These are phyloP conservation scores for Beauveria rudraprayagi DNA, from an alignment of 2,329 filamentous ascomycete genomes.

Conservation along the genomic window DNA sequence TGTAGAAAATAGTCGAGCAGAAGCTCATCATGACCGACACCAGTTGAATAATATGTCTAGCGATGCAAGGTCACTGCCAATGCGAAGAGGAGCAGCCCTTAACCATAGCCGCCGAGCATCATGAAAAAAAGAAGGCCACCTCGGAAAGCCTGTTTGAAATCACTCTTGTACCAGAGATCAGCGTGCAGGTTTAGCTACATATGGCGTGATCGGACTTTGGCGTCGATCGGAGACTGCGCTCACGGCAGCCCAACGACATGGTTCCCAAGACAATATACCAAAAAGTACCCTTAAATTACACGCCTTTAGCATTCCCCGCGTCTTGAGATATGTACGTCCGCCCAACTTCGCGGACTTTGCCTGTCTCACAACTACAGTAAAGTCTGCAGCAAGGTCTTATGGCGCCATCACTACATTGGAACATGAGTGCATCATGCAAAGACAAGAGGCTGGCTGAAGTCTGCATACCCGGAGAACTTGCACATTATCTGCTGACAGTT, in stretches of 20 bases:
- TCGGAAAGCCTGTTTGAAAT: neutral
- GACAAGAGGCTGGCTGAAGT: neutral
- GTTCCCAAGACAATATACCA: neutral
- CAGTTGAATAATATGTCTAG: too few species aligned
- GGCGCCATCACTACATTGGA: neutral
- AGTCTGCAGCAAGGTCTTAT: neutral
- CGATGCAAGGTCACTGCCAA: neutral
- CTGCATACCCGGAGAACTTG: neutral
- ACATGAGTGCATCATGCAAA: neutral
- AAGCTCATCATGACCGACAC: too few species aligned
- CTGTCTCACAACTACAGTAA: neutral
- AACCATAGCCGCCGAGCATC: neutral
- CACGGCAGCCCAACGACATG: neutral
- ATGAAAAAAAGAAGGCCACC: too few species aligned
- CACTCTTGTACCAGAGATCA: neutral
- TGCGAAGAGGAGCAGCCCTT: neutral
- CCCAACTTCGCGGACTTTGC: too few species aligned
- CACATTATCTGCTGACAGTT: neutral
- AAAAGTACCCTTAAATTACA: neutral
- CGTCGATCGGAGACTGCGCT: neutral
- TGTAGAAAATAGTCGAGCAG: too few species aligned
- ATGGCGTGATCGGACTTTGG: neutral
- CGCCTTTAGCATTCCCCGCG: neutral
- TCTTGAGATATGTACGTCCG: neutral
- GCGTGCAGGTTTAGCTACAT: neutral